Conservation (phyloP, 257 asterid genomes). For the Capsicum rhomboideum region DNA sequence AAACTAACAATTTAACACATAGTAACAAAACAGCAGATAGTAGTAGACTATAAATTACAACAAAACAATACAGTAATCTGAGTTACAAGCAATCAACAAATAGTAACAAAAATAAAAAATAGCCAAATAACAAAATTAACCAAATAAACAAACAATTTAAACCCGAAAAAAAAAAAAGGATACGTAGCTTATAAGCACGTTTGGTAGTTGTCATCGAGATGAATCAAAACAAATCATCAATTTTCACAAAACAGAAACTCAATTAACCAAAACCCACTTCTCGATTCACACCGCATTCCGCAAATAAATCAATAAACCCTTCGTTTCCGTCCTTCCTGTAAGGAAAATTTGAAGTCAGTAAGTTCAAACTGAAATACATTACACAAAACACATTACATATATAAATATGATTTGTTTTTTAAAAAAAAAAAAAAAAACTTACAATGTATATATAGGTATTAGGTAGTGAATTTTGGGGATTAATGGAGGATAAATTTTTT, state of each 20-base stretch:
- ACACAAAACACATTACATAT: not conserved
- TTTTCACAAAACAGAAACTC: too few relatives aligned
- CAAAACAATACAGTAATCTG: too few relatives aligned
- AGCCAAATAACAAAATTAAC: not conserved
- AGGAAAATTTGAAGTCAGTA: not conserved
- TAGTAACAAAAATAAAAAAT: too few relatives aligned
- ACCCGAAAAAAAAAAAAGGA: constrained; percentile 33
- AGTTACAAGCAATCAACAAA: too few relatives aligned
- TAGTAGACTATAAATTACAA: too few relatives aligned
- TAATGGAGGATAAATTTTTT: not conserved
- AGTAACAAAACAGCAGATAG: too few relatives aligned
- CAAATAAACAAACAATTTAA: not conserved
- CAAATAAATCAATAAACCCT: not conserved
- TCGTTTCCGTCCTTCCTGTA: not conserved
- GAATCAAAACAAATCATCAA: not conserved
- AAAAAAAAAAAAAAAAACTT: not conserved
- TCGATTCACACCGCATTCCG: not conserved
- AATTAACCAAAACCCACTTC: not conserved
- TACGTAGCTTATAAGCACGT: constrained; percentile 99
- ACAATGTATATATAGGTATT: not conserved
- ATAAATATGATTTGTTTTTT: not conserved
- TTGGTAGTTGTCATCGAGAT: constrained; percentile 65
- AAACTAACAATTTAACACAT: not conserved
- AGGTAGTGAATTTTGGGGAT: not conserved
- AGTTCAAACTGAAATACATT: not conserved